Evolutionary conservation across 1,284 basidiomycete genomes (phyloP).

Genomic region (Cutaneotrichosporon sp.): DNA sequence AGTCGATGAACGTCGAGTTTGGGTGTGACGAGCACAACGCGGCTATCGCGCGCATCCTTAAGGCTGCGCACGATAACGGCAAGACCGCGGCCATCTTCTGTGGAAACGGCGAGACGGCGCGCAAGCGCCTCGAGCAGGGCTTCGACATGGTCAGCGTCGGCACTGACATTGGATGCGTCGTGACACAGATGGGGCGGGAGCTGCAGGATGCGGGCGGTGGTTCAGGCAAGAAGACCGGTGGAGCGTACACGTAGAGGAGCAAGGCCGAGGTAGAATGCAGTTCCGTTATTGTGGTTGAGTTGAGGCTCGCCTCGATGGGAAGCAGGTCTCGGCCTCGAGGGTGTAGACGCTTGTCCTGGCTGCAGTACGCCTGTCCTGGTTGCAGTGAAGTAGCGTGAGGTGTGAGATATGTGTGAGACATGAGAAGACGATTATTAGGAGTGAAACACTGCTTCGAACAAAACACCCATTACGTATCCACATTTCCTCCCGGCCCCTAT

Average conservation of each 20-base stretch:
- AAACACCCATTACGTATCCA: no score
- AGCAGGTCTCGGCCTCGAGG: constrained; percentile 34
- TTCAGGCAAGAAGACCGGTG: constrained; percentile 7
- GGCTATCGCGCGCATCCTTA: constrained; percentile 58
- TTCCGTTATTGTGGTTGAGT: no score
- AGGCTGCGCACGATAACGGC: constrained; percentile 55
- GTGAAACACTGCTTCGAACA: no score
- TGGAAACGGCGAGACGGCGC: constrained; percentile 54
- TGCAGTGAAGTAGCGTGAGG: no score
- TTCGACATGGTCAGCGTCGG: constrained; percentile 50
- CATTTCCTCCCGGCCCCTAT: no score
- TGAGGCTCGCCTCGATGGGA: no score
- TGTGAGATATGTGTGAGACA: no score
- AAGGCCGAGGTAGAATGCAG: no score
- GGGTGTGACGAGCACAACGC: constrained; percentile 50
- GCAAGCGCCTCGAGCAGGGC: constrained; percentile 54
- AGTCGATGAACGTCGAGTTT: constrained; percentile 24
- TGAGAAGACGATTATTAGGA: no score
- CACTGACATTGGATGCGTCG: constrained; percentile 30
- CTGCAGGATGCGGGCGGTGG: constrained; percentile 16
- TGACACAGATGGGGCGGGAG: constrained; percentile 24
- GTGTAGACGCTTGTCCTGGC: constrained; percentile 32
- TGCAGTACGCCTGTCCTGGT: no score
- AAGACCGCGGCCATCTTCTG: constrained; percentile 57
- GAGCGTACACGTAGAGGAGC: constrained; percentile 9